phyloP scores from a whole-genome alignment of 768 basidiomycete genomes.

The Hygrophoropsis aurantiaca region DNA sequence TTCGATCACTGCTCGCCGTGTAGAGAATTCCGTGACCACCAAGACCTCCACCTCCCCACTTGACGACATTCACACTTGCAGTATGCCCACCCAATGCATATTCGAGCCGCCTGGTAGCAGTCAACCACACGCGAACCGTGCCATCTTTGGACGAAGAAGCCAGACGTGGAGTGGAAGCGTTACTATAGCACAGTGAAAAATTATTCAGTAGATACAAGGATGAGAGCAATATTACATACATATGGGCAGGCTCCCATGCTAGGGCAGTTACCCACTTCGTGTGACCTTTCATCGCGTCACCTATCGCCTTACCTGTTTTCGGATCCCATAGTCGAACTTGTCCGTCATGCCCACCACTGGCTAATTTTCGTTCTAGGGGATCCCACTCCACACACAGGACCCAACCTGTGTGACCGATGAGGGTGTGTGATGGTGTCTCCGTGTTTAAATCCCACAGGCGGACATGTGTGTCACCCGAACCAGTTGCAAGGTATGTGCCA shows the following conservation, averaged over 20 bases:
- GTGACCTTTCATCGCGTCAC: slow-evolving; percentile 90
- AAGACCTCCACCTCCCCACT: slow-evolving; percentile 90
- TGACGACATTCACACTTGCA: slow-evolving; percentile 91
- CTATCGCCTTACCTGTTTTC: slow-evolving; percentile 83
- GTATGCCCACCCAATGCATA: slow-evolving; percentile 92
- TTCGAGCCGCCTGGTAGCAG: slow-evolving; percentile 65
- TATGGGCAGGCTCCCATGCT: slow-evolving; percentile 94
- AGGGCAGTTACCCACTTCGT: slow-evolving; percentile 95
- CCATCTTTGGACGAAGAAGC: slow-evolving; percentile 97
- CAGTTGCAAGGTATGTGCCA: slow-evolving; percentile 87
- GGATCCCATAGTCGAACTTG: slow-evolving; percentile 95
- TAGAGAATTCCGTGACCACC: slow-evolving; percentile 73
- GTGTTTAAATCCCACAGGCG: slow-evolving; percentile 94
- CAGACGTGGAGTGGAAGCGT: slow-evolving; percentile 73
- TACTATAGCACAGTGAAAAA: slow-evolving; percentile 44
- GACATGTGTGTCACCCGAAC: slow-evolving; percentile 91
- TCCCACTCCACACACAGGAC: slow-evolving; percentile 98
- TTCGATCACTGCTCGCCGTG: slow-evolving; percentile 93
- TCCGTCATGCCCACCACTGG: slow-evolving; percentile 93
- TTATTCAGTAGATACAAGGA: slow-evolving; percentile 3
- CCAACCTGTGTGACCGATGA: slow-evolving; percentile 92
- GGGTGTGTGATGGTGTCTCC: slow-evolving; percentile 85
- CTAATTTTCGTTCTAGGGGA: slow-evolving; percentile 84
- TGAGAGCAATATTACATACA: slow-evolving; percentile 47
- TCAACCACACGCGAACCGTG: slow-evolving; percentile 94